Evolutionary conservation across 495 filamentous ascomycete genomes (phyloP).

Genomic region (Letharia lupina): DNA sequence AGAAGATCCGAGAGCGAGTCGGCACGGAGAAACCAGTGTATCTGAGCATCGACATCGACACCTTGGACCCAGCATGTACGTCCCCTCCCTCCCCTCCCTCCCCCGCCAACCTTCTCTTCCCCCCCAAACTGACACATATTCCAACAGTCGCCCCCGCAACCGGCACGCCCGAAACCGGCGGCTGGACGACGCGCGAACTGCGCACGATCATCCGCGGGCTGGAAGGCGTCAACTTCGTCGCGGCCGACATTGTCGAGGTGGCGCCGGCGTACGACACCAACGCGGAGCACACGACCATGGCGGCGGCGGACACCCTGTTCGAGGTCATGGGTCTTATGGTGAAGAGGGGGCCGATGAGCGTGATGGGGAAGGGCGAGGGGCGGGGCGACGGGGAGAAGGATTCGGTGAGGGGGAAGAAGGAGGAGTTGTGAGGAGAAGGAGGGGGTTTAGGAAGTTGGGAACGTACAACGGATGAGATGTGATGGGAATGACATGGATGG

Average conservation of each 20-base stretch:
- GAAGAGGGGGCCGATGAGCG: constrained; percentile 41
- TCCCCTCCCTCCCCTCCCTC: constrained; percentile 8
- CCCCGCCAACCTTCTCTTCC: not conserved
- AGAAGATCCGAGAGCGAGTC: constrained; percentile 65
- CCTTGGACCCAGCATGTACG: constrained; percentile 73
- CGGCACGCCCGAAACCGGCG: constrained; percentile 79
- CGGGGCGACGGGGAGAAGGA: constrained; percentile 13
- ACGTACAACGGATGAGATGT: not conserved
- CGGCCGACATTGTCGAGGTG: constrained; percentile 73
- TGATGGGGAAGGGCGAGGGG: constrained; percentile 6
- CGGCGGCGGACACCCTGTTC: constrained; percentile 58
- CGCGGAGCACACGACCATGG: constrained; percentile 60
- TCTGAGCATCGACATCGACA: constrained; percentile 82
- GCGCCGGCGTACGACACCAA: constrained; percentile 62
- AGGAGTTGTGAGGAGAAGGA: not conserved
- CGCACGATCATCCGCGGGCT: constrained; percentile 65
- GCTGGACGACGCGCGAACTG: constrained; percentile 76
- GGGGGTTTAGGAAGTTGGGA: not conserved
- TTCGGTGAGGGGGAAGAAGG: constrained; percentile 1
- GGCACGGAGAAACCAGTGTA: constrained; percentile 68
- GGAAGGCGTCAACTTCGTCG: constrained; percentile 66
- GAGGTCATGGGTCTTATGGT: constrained; percentile 60
- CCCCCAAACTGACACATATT: too few relatives aligned
- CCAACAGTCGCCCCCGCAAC: constrained; percentile 64
- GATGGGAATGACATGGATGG: not conserved